Percentiles rank a stretch among this genome's conserved stretches.
These are phyloP conservation scores for Zelonia costaricensis DNA, from an alignment of 208 protist genomes.

Conservation along the genomic window DNA sequence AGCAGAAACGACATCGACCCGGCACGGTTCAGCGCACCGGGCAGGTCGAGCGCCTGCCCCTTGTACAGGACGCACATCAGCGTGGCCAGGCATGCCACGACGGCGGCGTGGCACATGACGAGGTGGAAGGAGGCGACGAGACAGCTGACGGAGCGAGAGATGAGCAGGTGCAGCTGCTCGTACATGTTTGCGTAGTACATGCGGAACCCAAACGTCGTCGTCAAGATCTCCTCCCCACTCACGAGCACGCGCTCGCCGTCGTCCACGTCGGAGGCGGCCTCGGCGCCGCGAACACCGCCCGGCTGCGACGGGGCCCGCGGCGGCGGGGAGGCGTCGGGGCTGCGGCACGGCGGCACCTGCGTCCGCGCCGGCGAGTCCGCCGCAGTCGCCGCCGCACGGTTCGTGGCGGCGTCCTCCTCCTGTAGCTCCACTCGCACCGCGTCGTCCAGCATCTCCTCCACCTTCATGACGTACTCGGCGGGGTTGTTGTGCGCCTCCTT, in stretches of 20 bases:
- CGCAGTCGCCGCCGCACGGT: background rate
- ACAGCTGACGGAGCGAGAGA: conserved; percentile 60
- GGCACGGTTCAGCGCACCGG: conserved; percentile 86
- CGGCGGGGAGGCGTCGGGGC: conserved; percentile 8
- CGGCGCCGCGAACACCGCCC: background rate
- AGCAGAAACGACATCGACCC: conserved; percentile 86
- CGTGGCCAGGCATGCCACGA: conserved; percentile 67
- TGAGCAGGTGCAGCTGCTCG: conserved; percentile 77
- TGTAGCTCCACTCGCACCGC: conserved; percentile 62
- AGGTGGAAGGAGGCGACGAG: conserved; percentile 83
- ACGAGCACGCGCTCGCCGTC: background rate
- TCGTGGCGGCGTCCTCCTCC: conserved; percentile 24
- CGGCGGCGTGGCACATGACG: conserved; percentile 77
- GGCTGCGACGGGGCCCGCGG: conserved; percentile 13
- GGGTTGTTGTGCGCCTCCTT: conserved; percentile 59
- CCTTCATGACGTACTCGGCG: conserved; percentile 87
- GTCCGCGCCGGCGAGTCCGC: background rate
- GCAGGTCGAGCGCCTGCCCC: conserved; percentile 78
- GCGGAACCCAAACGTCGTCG: conserved; percentile 42
- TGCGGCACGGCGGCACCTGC: conserved; percentile 21
- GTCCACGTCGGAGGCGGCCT: background rate
- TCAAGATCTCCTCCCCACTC: conserved; percentile 44
- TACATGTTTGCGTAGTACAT: conserved; percentile 89
- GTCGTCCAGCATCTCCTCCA: conserved; percentile 83
- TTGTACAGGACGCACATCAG: conserved; percentile 87